A percentile compares a stretch with the other conserved stretches of the same genome.
These are phyloP conservation scores for Paspalum vaginatum DNA, from an alignment of 176 grass and related monocot genomes.

Conservation along the genomic window DNA sequence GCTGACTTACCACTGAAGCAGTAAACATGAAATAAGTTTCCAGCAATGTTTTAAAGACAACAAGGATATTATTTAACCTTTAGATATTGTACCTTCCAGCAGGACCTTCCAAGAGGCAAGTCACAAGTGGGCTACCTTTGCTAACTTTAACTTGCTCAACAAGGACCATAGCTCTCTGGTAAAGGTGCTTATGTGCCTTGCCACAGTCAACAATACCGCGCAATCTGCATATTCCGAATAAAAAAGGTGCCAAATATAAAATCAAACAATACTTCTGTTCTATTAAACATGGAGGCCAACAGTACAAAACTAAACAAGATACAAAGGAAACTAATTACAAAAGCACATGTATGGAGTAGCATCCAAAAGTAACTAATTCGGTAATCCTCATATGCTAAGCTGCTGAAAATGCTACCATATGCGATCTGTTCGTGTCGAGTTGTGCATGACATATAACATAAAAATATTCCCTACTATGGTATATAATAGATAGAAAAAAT, in stretches of 20 bases:
- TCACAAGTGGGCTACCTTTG: slow-evolving; percentile 90
- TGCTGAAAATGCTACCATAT: slow-evolving; percentile 18
- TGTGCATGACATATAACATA: not conserved
- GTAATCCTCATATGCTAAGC: not conserved
- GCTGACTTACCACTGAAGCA: slow-evolving; percentile 70
- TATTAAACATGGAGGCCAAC: slow-evolving; percentile 22
- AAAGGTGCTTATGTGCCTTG: slow-evolving; percentile 71
- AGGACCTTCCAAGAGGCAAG: slow-evolving; percentile 91
- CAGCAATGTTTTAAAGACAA: slow-evolving; percentile 19
- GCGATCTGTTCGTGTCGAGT: slow-evolving; percentile 6
- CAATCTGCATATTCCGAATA: slow-evolving; percentile 50
- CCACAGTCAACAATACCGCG: slow-evolving; percentile 92
- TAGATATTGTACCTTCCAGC: slow-evolving; percentile 62
- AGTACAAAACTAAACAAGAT: slow-evolving; percentile 6
- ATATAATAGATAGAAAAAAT: not conserved
- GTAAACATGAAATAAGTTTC: slow-evolving; percentile 22
- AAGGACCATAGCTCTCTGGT: slow-evolving; percentile 81
- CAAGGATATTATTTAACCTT: not conserved
- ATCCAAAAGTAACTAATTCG: slow-evolving; percentile 17
- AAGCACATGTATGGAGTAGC: not conserved
- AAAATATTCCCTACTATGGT: slow-evolving; percentile 1
- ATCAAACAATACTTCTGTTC: slow-evolving; percentile 1
- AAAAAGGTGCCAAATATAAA: not conserved
- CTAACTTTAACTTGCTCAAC: slow-evolving; percentile 97
- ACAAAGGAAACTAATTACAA: slow-evolving; percentile 9